Conservation (phyloP, 192 early-diverging fungal species). For the Coemansia sp. region DNA sequence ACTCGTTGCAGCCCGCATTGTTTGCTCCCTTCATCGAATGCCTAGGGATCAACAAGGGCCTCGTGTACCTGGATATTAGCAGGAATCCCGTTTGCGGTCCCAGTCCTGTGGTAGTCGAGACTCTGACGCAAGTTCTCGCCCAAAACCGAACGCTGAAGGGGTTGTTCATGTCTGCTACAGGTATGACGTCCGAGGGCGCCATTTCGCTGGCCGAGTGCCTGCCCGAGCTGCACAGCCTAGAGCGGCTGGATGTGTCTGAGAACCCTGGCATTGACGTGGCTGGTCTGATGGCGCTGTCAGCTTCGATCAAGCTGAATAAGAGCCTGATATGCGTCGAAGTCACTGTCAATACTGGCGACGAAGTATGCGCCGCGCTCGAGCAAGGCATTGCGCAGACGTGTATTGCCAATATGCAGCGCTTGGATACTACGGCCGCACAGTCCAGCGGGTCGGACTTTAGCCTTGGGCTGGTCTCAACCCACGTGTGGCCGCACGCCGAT, state of each 20-base stretch:
- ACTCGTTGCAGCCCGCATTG: constrained; percentile 53
- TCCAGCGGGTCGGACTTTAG: constrained; percentile 30
- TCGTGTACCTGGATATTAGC: constrained; percentile 60
- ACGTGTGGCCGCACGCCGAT: constrained; percentile 34
- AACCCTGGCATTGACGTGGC: constrained; percentile 78
- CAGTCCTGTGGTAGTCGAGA: constrained; percentile 28
- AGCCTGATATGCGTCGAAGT: constrained; percentile 76
- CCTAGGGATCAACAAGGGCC: constrained; percentile 54
- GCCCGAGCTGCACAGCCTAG: constrained; percentile 69
- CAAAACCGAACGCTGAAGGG: constrained; percentile 65
- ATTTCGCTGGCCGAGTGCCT: constrained; percentile 82
- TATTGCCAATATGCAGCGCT: constrained; percentile 57
- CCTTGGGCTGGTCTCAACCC: constrained; percentile 26
- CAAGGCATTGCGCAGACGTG: constrained; percentile 56
- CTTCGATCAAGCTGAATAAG: constrained; percentile 77
- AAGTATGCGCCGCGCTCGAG: constrained; percentile 53
- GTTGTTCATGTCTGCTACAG: constrained; percentile 64
- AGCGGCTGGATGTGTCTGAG: constrained; percentile 72
- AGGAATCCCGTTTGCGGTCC: constrained; percentile 59
- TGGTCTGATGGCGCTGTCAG: constrained; percentile 80
- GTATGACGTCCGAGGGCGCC: constrained; percentile 71
- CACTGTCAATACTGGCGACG: constrained; percentile 56
- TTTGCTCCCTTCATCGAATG: constrained; percentile 55
- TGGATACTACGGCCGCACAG: constrained; percentile 22
- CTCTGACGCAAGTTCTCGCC: constrained; percentile 54